Base-by-base conservation (phyloP, 2,329 filamentous ascomycete genomes). In the Aspergillus fijiensis region DNA sequence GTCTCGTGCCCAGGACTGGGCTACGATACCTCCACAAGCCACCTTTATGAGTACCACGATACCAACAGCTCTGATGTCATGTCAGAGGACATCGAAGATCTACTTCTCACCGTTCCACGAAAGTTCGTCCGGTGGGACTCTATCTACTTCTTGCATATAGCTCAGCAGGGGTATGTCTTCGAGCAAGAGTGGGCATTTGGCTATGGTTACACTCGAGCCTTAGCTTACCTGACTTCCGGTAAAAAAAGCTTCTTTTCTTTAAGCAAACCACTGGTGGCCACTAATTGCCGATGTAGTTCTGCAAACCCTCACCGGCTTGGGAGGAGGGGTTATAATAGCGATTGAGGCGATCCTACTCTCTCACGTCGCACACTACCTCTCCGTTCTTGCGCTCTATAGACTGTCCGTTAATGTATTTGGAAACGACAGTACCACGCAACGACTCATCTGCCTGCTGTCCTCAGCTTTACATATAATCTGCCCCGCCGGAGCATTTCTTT, bases 401-500 rank as follows among this genome's bases (percentile, higher is more conserved):
- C 84, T 96, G 23, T 85, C 88, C 2, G 71, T 81, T 57, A 74
- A 82, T 7, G 68, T 93, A 10, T 85, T 85, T 57, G 70, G 71
- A n/a, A 56, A 66, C 39, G 62, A 70, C n/a, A 73, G 66, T n/a
- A 48, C 65, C 21, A 63, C 65, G n/a, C 70, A 72, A 47, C 64
- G 63, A 49, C 63, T 73, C 57, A 58, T 74, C 63, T 63, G 80
- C 2, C 87, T 94, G 62, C 72, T 89, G 23, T 83, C 91, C 9
- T 86, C 91, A 3, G 78, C 84, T 16, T 79, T 98, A 52, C 92
- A 98, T 74, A 84, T 96, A 58, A 71, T 98, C 52, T 95, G 91
- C 0, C 94, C 95, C 0, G 95, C 90, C 0, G 94, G 94, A 0
- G 77, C 97, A 2, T 98, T 99, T 72, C 84, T 99, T 19, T 93